Evolutionary conservation across 352 stramenopile species (phyloP).

Genomic region (Phytopythium vexans): DNA sequence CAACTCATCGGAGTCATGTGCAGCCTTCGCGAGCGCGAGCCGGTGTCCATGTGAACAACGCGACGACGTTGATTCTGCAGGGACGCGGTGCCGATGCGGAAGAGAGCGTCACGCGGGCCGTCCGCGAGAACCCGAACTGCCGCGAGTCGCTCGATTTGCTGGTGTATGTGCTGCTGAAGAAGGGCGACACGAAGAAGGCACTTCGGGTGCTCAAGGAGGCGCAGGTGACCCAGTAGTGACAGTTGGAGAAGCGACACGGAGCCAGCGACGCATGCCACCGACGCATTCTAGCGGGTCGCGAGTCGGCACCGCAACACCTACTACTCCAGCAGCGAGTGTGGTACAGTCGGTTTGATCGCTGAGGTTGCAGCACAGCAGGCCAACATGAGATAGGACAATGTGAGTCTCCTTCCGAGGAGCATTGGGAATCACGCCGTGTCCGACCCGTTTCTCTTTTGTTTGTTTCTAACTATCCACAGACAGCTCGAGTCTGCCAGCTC

Average conservation of each 20-base stretch:
- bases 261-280: constrained; percentile 6
- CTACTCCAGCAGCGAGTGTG: too few relatives aligned
- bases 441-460: too few relatives aligned
- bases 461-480: too few relatives aligned
- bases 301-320: too few relatives aligned
- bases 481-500: too few relatives aligned
- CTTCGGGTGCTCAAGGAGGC: constrained; percentile 85
- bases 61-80: constrained; percentile 74
- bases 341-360: too few relatives aligned
- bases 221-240: constrained; percentile 56
- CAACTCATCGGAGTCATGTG: not conserved
- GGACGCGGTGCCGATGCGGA: constrained; percentile 70
- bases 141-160: constrained; percentile 82
- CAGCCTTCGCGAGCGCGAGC: constrained; percentile 65
- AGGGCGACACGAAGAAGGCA: constrained; percentile 87
- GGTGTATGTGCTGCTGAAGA: constrained; percentile 88
- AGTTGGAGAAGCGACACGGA: not conserved
- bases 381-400: too few relatives aligned
- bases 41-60: constrained; percentile 85
- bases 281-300: not conserved
- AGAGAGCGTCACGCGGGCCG: constrained; percentile 79
- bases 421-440: too few relatives aligned
- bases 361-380: too few relatives aligned
- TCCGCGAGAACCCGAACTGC: constrained; percentile 78
- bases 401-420: too few relatives aligned